A percentile compares a stretch with the other conserved stretches of the same genome.
phyloP scores from a whole-genome alignment of 192 early-diverging fungal genomes.

The Coemansia sp. region DNA sequence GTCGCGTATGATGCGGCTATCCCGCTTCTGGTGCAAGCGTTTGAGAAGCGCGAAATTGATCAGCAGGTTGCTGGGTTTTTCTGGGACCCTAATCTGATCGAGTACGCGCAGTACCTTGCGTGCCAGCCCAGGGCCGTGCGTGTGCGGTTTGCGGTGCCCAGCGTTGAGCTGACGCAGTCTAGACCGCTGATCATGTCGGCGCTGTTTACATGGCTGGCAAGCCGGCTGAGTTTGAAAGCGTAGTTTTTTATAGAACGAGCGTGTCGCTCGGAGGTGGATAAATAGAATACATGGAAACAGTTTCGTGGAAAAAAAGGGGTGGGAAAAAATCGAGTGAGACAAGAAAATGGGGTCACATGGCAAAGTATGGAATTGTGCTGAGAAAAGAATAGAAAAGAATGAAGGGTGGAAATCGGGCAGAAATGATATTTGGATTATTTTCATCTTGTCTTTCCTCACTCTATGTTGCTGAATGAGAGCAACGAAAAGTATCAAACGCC shows the following conservation, averaged over 20 bases:
- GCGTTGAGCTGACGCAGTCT: constrained; percentile 12
- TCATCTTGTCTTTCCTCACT: neutral
- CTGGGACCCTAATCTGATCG: constrained; percentile 47
- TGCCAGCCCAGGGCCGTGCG: constrained; percentile 16
- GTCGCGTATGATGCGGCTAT: constrained; percentile 27
- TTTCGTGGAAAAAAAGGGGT: neutral
- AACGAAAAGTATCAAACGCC: too few relatives aligned
- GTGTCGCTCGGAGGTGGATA: too few relatives aligned
- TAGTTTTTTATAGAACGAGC: neutral
- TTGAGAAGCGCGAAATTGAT: constrained; percentile 26
- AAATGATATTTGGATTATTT: neutral
- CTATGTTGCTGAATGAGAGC: too few relatives aligned
- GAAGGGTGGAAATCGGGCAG: neutral
- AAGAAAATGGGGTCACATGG: neutral
- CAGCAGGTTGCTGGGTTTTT: constrained; percentile 28
- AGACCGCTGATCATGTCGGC: constrained; percentile 23
- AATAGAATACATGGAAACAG: neutral
- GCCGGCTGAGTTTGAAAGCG: constrained; percentile 14
- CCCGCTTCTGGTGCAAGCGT: constrained; percentile 35
- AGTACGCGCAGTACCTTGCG: constrained; percentile 44
- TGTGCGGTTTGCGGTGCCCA: constrained; percentile 25
- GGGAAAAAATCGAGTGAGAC: neutral
- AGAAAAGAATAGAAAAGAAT: neutral
- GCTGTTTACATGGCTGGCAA: constrained; percentile 36
- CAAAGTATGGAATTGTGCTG: neutral